These are phyloP conservation scores for Silene coronaria DNA, from an alignment of 179 eudicot species.

Conservation along the genomic window DNA sequence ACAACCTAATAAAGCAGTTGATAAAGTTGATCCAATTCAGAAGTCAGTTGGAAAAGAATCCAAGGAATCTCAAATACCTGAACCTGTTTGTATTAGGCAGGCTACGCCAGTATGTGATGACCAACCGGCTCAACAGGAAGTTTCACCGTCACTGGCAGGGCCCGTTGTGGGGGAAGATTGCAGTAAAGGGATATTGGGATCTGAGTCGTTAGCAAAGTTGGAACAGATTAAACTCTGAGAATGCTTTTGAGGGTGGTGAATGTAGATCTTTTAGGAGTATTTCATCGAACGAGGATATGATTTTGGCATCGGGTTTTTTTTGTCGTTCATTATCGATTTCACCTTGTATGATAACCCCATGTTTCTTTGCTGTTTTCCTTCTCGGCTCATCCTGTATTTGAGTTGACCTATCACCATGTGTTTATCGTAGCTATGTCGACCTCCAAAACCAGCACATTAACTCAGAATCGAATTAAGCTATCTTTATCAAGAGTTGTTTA, in stretches of 20 bases:
- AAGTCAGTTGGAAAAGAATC: constrained; percentile 5
- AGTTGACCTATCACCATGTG: constrained; percentile 21
- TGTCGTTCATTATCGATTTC: constrained; percentile 16
- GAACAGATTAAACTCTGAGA: constrained; percentile 27
- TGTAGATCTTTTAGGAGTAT: constrained; percentile 30
- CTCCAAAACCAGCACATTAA: constrained; percentile 16
- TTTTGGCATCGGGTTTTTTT: constrained; percentile 29
- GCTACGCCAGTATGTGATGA: constrained; percentile 32
- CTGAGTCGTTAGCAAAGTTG: constrained; percentile 21
- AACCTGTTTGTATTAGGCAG: constrained; percentile 16
- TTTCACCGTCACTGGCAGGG: neutral
- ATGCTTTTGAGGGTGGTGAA: constrained; percentile 18
- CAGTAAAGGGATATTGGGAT: constrained; percentile 1
- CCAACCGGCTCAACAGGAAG: constrained; percentile 22
- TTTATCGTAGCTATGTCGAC: constrained; percentile 16
- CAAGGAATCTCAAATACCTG: constrained; percentile 4
- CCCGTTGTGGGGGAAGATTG: neutral
- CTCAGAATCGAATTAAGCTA: constrained; percentile 10
- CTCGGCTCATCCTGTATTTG: constrained; percentile 16
- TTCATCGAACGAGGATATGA: constrained; percentile 23
- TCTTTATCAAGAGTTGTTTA: constrained; percentile 7
- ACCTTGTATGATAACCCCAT: constrained; percentile 26
- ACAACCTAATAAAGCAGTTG: constrained; percentile 16
- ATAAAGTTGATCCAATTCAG: constrained; percentile 15
- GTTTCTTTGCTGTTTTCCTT: neutral